Percentiles rank a stretch among this genome's conserved stretches.
Conservation (phyloP, 164 flowering plant genomes). For the Brasenia schreberi region DNA sequence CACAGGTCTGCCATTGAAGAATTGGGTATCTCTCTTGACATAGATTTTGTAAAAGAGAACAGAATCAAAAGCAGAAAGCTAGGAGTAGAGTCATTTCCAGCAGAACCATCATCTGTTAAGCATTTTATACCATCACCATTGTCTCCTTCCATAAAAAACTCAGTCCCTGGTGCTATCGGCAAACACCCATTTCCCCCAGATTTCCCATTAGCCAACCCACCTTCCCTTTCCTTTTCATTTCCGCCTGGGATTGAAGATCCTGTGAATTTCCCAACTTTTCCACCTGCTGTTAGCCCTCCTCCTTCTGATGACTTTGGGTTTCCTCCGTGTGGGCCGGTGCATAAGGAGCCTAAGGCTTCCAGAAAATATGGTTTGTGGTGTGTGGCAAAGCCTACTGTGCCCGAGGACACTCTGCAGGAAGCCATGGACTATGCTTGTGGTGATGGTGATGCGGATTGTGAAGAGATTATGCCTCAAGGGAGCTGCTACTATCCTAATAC, state of each 20-base stretch:
- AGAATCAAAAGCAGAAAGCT: slow-evolving; percentile 38
- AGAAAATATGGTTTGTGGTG: slow-evolving; percentile 51
- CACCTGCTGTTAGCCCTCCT: slow-evolving; percentile 16
- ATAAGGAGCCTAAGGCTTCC: slow-evolving; percentile 20
- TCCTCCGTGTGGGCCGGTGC: slow-evolving; percentile 36
- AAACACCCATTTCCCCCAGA: slow-evolving; percentile 35
- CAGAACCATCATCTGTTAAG: slow-evolving; percentile 53
- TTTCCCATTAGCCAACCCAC: slow-evolving; percentile 11
- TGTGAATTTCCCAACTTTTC: slow-evolving; percentile 3
- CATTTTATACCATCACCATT: slow-evolving; percentile 25
- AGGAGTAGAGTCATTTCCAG: slow-evolving; percentile 39
- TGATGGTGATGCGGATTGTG: slow-evolving; percentile 75
- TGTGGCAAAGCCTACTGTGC: slow-evolving; percentile 88
- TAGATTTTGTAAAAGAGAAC: slow-evolving; percentile 13
- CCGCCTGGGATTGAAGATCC: slow-evolving; percentile 6
- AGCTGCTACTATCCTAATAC: slow-evolving; percentile 63
- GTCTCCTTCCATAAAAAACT: slow-evolving; percentile 30
- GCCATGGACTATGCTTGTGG: slow-evolving; percentile 95
- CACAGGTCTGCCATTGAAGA: slow-evolving; percentile 27
- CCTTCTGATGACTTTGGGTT: slow-evolving; percentile 21
- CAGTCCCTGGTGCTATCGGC: slow-evolving; percentile 29
- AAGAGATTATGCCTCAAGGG: slow-evolving; percentile 50
- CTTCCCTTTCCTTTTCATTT: slow-evolving; percentile 12
- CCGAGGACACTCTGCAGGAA: slow-evolving; percentile 54
- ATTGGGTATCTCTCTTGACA: slow-evolving; percentile 26